Evolutionary conservation across 2,329 filamentous ascomycete genomes (phyloP).

Genomic region (Metarhizium album): DNA sequence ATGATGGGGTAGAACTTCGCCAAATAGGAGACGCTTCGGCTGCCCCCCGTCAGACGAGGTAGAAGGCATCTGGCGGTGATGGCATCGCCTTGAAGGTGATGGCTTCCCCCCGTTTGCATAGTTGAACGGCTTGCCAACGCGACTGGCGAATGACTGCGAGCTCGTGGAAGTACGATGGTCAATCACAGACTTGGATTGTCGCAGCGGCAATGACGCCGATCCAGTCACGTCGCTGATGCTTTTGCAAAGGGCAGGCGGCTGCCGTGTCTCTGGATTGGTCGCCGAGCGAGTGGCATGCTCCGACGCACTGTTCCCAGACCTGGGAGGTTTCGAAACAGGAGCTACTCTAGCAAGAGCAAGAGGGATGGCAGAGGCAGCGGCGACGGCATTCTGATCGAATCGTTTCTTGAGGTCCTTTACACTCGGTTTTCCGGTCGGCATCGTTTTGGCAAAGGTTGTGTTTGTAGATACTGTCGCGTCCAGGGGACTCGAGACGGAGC

Average conservation of each 20-base stretch:
- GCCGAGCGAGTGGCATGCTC: neutral
- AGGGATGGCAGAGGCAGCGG: neutral
- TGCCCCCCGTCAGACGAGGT: conserved; percentile 23
- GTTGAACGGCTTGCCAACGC: conserved; percentile 41
- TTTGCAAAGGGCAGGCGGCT: neutral
- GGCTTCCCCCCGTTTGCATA: conserved; percentile 21
- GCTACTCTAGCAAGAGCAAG: neutral
- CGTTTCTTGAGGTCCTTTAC: conserved; percentile 72
- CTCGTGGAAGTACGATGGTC: conserved; percentile 44
- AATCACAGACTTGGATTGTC: conserved; percentile 35
- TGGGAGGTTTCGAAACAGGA: neutral
- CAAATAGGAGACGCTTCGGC: conserved; percentile 54
- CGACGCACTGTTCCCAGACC: neutral
- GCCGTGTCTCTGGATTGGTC: neutral
- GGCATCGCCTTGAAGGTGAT: conserved; percentile 18
- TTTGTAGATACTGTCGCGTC: conserved; percentile 28
- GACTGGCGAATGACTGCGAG: conserved; percentile 48
- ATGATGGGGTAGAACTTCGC: conserved; percentile 57
- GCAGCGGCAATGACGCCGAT: conserved; percentile 22
- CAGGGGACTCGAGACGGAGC: conserved; percentile 47
- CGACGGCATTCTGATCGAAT: conserved; percentile 52
- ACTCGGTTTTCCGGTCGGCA: conserved; percentile 43
- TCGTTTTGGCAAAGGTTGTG: conserved; percentile 20
- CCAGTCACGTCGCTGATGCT: neutral
- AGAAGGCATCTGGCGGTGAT: conserved; percentile 21